Evolutionary conservation across 2,329 filamentous ascomycete genomes (phyloP), one percentile per base, ranked within the genome.

Genomic region (Shiraia sp.): DNA sequence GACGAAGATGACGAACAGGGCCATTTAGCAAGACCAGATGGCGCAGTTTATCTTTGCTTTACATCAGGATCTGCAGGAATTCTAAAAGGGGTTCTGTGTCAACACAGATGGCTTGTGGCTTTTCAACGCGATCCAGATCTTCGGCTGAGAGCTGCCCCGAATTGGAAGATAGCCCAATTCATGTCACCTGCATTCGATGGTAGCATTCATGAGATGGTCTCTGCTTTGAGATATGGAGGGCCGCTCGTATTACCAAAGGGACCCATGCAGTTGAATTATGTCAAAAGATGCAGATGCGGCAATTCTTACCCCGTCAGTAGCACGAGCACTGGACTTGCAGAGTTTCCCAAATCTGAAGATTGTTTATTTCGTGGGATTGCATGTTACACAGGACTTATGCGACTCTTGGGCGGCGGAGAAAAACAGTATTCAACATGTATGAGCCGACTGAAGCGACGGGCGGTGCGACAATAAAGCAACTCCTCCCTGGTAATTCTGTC

Each of bases 131-230:
- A 69, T 43, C 41, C 53, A 0, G 49, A 67, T 13, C 66, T 69
- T 1, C 57, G 73, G 0, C 36, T 75, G 10, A 41, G 45, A 32
- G 60, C 68, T 1, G n/a, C 29, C 4, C 68, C 69, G 1, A 69
- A 71, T 1, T 36, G 42, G 26, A 50, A 55, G 4, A 61, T 73
- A 2, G 59, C 72, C 2, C 74, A 76, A 40, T 33, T 73, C 29
- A 67, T 76, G 61, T 75, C 74, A 1, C 55, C 64, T 0, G 69
- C 54, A 0, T 77, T 77, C 40, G 75, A 76, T 47, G 71, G 69
- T n/a, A 67, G 63, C 38, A 72, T 76, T 8, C 63, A 71, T 24
- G 74, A 72, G 40, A 61, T 72, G 1, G 74, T 75, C 40, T 69
- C 68, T 0, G 55, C 72, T 1, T 53, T 75, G 1, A 57, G 53